Evolutionary conservation across 148 eudicot genomes (phyloP), one percentile per base, ranked within the genome.

Genomic region (Polygonum aviculare): DNA sequence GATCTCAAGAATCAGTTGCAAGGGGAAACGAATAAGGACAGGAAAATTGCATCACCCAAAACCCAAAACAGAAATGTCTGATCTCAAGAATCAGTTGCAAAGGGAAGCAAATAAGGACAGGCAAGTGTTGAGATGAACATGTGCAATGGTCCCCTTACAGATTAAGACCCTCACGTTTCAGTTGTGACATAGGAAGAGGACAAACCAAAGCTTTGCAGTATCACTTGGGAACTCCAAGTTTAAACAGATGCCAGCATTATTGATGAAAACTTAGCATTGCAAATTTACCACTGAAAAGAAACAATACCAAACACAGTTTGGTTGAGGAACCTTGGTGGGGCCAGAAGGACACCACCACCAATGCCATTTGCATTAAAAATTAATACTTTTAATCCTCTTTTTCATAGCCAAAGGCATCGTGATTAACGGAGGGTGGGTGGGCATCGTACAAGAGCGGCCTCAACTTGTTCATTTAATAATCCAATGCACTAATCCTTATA

Each of bases 391-490:
- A 26, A 60, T 60, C 67, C 26, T 60, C 36, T 57, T 60, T 59
- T 60, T 38, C 72, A 15, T 44, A 67, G 44, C 8, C 38, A 38
- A 67, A 67, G 38, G 72, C 44, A 67, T 67, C 72, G 72, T 73
- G 75, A 73, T 73, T 73, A 73, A 73, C 55, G 75, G 57, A 47
- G 55, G 49, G 39, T 21, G 75, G 59, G 54, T 47, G n/a, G 48
- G 74, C 39, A 70, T 57, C 57, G 57, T 51, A 51, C 57, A 14
- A 6, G 45, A 9, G 14, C 5, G 31, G 69, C 44, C 45, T 67
- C 72, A 38, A 67, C 72, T 67, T 67, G 45, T 16, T 67, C 36
- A 67, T 4, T 35, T 63, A 63, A 26, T 26, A 26, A 26, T 26
- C 31, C 31, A 26, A 26, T 26, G 31, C 31, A 26, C 31, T 26